phyloP scores from a whole-genome alignment of 1,284 basidiomycete genomes.

The Irpex lacteus region DNA sequence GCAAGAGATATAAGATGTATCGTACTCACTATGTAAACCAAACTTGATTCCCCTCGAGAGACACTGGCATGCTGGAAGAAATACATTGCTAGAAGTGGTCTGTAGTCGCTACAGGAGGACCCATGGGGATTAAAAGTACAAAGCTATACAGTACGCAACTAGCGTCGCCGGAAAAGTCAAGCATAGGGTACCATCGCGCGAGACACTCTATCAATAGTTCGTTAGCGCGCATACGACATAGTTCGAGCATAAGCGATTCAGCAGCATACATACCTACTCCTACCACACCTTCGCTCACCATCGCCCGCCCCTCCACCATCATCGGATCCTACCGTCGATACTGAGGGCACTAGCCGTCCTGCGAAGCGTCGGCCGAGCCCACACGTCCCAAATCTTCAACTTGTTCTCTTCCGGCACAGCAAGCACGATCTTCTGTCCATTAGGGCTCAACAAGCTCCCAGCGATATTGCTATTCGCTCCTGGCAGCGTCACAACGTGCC shows the following conservation, averaged over 20 bases:
- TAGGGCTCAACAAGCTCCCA: conserved; percentile 45
- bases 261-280: not conserved
- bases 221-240: not conserved
- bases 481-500: conserved; percentile 39
- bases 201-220: not conserved
- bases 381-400: conserved; percentile 52
- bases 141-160: not conserved
- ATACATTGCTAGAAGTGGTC: not conserved
- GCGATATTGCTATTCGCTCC: conserved; percentile 41
- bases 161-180: not conserved
- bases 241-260: not conserved
- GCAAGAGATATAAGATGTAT: not conserved
- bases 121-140: not conserved
- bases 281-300: not conserved
- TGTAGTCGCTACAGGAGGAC: not conserved
- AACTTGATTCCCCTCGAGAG: not conserved
- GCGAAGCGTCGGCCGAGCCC: conserved; percentile 47
- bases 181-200: not conserved
- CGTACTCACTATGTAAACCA: not conserved
- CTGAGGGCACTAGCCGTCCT: conserved; percentile 33
- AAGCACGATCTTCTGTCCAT: conserved; percentile 45
- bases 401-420: conserved; percentile 47
- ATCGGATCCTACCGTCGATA: conserved; percentile 11
- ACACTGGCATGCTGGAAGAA: not conserved
- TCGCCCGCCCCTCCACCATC: not conserved